phyloP scores from a whole-genome alignment of 768 basidiomycete genomes.

The Calocybe gangraenosa region DNA sequence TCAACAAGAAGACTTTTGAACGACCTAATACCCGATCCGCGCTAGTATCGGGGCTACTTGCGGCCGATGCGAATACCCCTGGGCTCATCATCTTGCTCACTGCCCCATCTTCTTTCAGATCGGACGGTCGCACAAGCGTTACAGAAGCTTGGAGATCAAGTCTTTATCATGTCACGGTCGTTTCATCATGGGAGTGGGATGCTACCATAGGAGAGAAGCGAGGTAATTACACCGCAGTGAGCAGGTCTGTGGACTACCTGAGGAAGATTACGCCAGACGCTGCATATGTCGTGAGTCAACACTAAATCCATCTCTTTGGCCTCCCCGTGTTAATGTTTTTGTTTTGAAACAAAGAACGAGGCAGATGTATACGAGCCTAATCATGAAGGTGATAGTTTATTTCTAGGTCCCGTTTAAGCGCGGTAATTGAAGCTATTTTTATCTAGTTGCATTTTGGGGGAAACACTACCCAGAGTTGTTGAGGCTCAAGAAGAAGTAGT shows the following conservation, averaged over 20 bases:
- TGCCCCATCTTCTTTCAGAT: slow-evolving; percentile 31
- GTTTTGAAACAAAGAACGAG: slow-evolving; percentile 32
- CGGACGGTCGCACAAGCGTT: slow-evolving; percentile 35
- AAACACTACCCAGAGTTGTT: slow-evolving; percentile 35
- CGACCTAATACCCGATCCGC: slow-evolving; percentile 23
- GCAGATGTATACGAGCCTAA: slow-evolving; percentile 46
- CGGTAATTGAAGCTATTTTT: background rate
- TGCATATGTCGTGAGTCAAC: slow-evolving; percentile 36
- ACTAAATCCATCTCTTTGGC: background rate
- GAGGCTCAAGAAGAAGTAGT: slow-evolving; percentile 45
- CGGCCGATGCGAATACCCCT: slow-evolving; percentile 30
- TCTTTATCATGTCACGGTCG: slow-evolving; percentile 41
- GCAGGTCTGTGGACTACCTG: slow-evolving; percentile 35
- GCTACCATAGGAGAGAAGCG: slow-evolving; percentile 33
- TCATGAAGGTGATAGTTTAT: slow-evolving; percentile 27
- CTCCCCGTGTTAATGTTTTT: background rate
- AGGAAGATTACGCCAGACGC: slow-evolving; percentile 39
- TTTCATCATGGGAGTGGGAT: slow-evolving; percentile 43
- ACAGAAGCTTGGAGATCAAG: slow-evolving; percentile 41
- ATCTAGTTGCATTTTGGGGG: slow-evolving; percentile 40
- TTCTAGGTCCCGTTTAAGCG: too few species aligned
- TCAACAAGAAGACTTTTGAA: slow-evolving; percentile 34
- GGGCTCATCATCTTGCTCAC: slow-evolving; percentile 39
- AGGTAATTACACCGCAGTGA: slow-evolving; percentile 27
- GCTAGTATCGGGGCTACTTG: slow-evolving; percentile 32